phyloP scores from a whole-genome alignment of 176 grass and related monocot species.

The Hordeum marinum region DNA sequence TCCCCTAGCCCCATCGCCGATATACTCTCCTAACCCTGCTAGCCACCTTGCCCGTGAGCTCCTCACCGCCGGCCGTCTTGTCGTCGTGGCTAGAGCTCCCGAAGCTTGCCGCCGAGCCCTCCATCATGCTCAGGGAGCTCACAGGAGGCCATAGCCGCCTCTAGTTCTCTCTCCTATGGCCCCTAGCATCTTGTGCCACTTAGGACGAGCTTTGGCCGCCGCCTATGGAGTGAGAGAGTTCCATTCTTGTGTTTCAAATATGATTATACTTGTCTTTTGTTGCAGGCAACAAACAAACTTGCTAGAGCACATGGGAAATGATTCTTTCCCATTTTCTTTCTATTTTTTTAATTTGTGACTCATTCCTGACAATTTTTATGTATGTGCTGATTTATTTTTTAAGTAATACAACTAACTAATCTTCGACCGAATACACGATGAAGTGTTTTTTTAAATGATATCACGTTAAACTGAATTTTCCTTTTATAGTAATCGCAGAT shows the following conservation, averaged over 20 bases:
- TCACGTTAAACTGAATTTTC: neutral
- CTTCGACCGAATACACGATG: neutral
- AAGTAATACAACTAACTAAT: neutral
- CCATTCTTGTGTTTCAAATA: neutral
- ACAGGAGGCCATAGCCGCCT: too few species aligned
- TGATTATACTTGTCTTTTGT: neutral
- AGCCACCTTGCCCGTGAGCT: too few species aligned
- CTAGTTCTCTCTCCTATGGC: too few species aligned
- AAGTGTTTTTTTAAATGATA: neutral
- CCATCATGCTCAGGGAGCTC: too few species aligned
- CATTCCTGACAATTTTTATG: constrained; percentile 16
- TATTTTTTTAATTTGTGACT: neutral
- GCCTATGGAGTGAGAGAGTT: neutral
- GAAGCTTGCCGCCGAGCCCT: too few species aligned
- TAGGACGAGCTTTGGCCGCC: too few species aligned
- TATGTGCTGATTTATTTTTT: constrained; percentile 30
- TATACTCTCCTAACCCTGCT: too few species aligned
- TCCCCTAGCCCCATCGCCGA: too few species aligned
- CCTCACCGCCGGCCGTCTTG: too few species aligned
- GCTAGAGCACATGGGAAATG: neutral
- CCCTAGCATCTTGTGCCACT: too few species aligned
- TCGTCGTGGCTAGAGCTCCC: too few species aligned
- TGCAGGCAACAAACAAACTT: neutral
- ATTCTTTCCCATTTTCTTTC: neutral
- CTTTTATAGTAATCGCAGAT: neutral